Conservation (phyloP, 768 basidiomycete species). For the Boletus bicolor region DNA sequence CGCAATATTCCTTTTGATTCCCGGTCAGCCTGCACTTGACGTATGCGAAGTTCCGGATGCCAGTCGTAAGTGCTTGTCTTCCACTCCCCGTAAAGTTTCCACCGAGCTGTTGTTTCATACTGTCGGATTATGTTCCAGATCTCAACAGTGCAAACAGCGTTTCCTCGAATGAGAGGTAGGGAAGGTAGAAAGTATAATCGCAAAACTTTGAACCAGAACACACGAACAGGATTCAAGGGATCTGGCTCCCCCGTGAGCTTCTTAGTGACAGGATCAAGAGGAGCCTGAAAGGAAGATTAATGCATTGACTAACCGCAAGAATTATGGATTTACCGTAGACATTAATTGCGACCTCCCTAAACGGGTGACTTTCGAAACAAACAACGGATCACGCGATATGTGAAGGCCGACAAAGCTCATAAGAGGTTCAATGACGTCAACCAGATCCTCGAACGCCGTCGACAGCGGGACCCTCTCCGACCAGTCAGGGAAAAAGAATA, state of each 20-base stretch:
- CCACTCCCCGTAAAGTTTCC: constrained; percentile 97
- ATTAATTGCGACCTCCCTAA: constrained; percentile 66
- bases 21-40: constrained; percentile 77
- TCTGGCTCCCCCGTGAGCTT: constrained; percentile 53
- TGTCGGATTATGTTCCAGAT: constrained; percentile 87
- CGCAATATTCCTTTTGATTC: constrained; percentile 89
- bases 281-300: constrained; percentile 33
- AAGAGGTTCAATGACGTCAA: constrained; percentile 73
- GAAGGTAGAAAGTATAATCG: constrained; percentile 84
- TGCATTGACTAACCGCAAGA: not conserved
- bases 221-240: constrained; percentile 55
- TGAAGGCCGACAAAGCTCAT: constrained; percentile 79
- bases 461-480: constrained; percentile 64
- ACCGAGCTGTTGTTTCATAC: constrained; percentile 77
- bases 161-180: constrained; percentile 77
- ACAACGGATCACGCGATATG: constrained; percentile 71
- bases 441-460: constrained; percentile 61
- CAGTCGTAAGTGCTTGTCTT: constrained; percentile 65
- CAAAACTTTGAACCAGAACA: constrained; percentile 82
- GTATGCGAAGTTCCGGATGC: constrained; percentile 77
- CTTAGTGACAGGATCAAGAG: constrained; percentile 60
- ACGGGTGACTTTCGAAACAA: constrained; percentile 77
- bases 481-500: constrained; percentile 93
- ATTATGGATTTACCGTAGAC: constrained; percentile 43
- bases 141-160: constrained; percentile 87